These are phyloP conservation scores for Trichoderma sp. DNA, from an alignment of 2,329 filamentous ascomycete genomes.

Conservation along the genomic window DNA sequence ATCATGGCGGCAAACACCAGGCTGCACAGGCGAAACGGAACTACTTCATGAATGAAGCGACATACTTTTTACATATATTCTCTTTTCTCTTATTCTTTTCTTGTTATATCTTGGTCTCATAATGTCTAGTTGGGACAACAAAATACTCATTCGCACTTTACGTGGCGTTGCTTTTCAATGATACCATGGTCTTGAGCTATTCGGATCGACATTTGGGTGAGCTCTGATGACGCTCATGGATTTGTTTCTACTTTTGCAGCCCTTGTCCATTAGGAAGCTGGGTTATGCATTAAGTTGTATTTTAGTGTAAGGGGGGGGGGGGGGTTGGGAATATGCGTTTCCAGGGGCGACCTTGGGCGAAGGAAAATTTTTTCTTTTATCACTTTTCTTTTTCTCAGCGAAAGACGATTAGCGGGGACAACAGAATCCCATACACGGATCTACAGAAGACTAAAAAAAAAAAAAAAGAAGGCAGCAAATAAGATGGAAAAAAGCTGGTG, in stretches of 20 bases:
- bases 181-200: slow-evolving; percentile 27
- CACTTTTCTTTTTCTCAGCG: slow-evolving; percentile 2
- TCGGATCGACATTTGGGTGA: neutral
- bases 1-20: slow-evolving; percentile 16
- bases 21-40: slow-evolving; percentile 23
- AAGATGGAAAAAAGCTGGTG: slow-evolving; percentile 8
- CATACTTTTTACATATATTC: neutral
- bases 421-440: slow-evolving; percentile 2
- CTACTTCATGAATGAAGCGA: slow-evolving; percentile 23
- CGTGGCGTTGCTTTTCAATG: slow-evolving; percentile 26
- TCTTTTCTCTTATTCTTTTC: slow-evolving; percentile 1
- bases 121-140: slow-evolving; percentile 22
- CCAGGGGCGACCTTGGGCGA: slow-evolving; percentile 26
- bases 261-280: neutral
- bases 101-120: slow-evolving; percentile 22
- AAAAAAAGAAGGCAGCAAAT: slow-evolving; percentile 9
- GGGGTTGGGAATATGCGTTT: slow-evolving; percentile 22
- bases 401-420: slow-evolving; percentile 24
- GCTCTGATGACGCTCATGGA: slow-evolving; percentile 11
- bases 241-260: slow-evolving; percentile 12
- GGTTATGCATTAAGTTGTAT: slow-evolving; percentile 20
- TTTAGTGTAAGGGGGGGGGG: no score
- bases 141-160: slow-evolving; percentile 22
- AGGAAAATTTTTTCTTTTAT: slow-evolving; percentile 17
- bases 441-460: slow-evolving; percentile 20